Conservation (phyloP, 495 filamentous ascomycete species). For the Penicillium cosmopolitanum region DNA sequence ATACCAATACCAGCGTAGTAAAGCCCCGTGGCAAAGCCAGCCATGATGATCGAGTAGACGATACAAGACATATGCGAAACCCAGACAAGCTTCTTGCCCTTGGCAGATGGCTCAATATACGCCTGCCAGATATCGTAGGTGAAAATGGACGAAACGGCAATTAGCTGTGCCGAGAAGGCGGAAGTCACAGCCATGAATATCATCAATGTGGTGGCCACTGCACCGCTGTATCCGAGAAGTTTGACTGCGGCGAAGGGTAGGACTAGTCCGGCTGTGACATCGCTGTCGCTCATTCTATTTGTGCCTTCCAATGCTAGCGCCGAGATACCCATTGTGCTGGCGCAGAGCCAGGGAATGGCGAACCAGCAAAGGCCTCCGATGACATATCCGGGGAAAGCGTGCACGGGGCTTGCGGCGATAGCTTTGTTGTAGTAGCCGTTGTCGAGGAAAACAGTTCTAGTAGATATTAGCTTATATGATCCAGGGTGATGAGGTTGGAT, state of each 20-base stretch:
- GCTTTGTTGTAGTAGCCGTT: constrained; percentile 94
- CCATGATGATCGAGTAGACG: constrained; percentile 80
- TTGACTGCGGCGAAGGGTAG: constrained; percentile 88
- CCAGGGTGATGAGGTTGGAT: not conserved
- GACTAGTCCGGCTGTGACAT: constrained; percentile 86
- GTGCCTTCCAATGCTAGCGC: constrained; percentile 80
- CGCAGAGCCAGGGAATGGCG: constrained; percentile 91
- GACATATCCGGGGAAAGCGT: constrained; percentile 91
- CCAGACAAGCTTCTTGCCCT: constrained; percentile 81
- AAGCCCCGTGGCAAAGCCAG: constrained; percentile 79
- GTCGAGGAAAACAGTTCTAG: constrained; percentile 76
- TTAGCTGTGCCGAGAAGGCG: constrained; percentile 85
- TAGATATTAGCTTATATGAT: not conserved
- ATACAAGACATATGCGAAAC: constrained; percentile 80
- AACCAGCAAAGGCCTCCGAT: constrained; percentile 93
- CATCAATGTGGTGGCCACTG: constrained; percentile 79
- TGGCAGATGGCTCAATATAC: constrained; percentile 59
- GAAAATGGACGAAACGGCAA: constrained; percentile 90
- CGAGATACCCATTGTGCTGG: constrained; percentile 92
- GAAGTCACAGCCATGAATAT: constrained; percentile 97
- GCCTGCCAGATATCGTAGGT: constrained; percentile 90
- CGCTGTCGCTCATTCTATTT: constrained; percentile 68
- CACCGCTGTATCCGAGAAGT: constrained; percentile 86
- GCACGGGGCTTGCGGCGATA: constrained; percentile 86
- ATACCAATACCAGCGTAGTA: constrained; percentile 71